Evolutionary conservation across 1,284 basidiomycete genomes (phyloP), one percentile per base, ranked within the genome.

Genomic region (Sphaerobolus stellatus): DNA sequence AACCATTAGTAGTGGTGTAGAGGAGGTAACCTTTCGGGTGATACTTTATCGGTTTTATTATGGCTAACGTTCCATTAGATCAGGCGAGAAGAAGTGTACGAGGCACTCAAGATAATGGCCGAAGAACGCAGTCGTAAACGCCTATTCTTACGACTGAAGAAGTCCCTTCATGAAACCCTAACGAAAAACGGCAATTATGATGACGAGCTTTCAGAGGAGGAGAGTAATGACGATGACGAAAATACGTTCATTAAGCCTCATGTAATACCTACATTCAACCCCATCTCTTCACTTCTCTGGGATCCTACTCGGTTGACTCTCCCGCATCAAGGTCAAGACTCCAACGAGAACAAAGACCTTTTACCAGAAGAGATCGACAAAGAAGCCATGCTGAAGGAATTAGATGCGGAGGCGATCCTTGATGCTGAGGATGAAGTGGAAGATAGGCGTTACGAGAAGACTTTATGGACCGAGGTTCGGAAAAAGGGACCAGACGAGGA

Each of bases 71-170:
- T 13, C 3, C 25, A 11, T 11, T n/a, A 52, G 50, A 52, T 52
- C n/a, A 36, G 50, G 28, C n/a, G 38, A 20, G 40, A 52, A 11
- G 44, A 41, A 28, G 38, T 52, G 13, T 28, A 30, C 20, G 40
- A 30, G 33, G 40, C 27, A 11, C 40, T 52, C 25, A 22, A 13
- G 29, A 4, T 29, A 14, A 41, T 52, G 40, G 25, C 18, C 9
- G 13, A 30, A 16, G 11, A 28, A 7, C n/a, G 30, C 5, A 24
- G 13, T 22, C 41, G 33, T 33, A 33, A 44, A 44, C 27, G 2
- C 1, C 24, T 44, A 31, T 52, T 52, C 29, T 27, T 8, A n/a
- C 22, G 40, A n/a, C 50, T 52, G 27, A 43, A 41, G 27, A n/a
- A n/a, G n/a, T n/a, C n/a, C n/a, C n/a, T n/a, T n/a, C n/a, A n/a